Conservation (phyloP, 306 rosid species). For the Fragaria ananassa region DNA sequence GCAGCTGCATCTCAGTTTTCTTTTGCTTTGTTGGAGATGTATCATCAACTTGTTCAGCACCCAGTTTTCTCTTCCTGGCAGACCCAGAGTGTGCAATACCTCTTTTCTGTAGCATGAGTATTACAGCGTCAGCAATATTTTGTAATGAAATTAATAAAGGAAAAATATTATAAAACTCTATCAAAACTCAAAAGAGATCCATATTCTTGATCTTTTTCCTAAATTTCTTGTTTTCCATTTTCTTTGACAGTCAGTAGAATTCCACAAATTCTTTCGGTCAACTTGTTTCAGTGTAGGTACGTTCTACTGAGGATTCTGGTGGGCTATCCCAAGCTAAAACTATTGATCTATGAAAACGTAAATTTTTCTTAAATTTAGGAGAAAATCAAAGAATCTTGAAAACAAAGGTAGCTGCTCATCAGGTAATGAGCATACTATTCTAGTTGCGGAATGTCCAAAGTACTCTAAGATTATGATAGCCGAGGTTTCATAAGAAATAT, state of each 20-base stretch:
- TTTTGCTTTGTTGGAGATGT: conserved; percentile 34
- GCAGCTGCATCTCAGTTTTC: conserved; percentile 24
- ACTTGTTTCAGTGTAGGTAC: neutral
- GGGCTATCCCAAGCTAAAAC: neutral
- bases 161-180: neutral
- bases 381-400: neutral
- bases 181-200: neutral
- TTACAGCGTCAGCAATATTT: neutral
- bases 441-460: neutral
- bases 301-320: neutral
- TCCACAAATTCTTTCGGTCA: neutral
- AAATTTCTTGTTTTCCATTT: neutral
- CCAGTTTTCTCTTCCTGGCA: conserved; percentile 61
- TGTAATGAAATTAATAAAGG: neutral
- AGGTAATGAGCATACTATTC: neutral
- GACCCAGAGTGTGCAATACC: conserved; percentile 48
- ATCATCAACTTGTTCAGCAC: conserved; percentile 21
- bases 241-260: neutral
- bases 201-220: neutral
- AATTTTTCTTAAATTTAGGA: neutral
- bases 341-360: neutral
- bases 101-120: conserved; percentile 41
- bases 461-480: neutral
- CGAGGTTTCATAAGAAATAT: neutral
- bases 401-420: neutral